These are phyloP conservation scores for Citropsis articulata DNA, from an alignment of 345 rosid genomes.

Conservation along the genomic window DNA sequence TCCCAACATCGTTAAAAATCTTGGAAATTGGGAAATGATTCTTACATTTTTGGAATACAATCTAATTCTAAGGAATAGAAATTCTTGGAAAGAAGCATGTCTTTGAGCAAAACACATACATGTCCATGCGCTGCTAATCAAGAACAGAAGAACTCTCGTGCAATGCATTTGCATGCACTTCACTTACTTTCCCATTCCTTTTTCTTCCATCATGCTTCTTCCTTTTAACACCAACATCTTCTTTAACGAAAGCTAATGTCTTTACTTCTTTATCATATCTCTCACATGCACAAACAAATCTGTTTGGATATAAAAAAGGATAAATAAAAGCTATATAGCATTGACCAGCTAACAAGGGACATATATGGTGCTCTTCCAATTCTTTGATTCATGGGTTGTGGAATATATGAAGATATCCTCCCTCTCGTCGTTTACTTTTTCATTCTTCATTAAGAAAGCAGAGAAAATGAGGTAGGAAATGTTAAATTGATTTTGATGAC, in stretches of 20 bases:
- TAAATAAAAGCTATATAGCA: not conserved
- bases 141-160: not conserved
- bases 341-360: conserved; percentile 26
- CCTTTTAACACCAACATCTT: conserved; percentile 19
- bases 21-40: conserved; percentile 18
- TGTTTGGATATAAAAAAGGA: conserved; percentile 6
- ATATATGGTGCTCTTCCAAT: conserved; percentile 2
- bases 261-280: conserved; percentile 20
- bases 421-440: not conserved
- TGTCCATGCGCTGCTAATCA: conserved; percentile 7
- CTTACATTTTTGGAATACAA: not conserved
- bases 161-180: conserved; percentile 11
- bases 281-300: conserved; percentile 8
- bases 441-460: conserved; percentile 9
- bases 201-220: conserved; percentile 22
- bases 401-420: not conserved
- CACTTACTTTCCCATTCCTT: not conserved
- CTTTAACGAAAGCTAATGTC: conserved; percentile 33
- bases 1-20: not conserved
- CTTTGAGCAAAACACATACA: conserved; percentile 23
- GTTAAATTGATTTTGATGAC: not conserved
- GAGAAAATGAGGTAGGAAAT: not conserved
- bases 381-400: not conserved
- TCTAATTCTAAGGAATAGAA: not conserved
- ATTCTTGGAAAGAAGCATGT: conserved; percentile 16